Percentiles rank a stretch among this genome's conserved stretches.
Evolutionary conservation across 352 stramenopile species (phyloP).

Genomic region (Pythium aristosporum): DNA sequence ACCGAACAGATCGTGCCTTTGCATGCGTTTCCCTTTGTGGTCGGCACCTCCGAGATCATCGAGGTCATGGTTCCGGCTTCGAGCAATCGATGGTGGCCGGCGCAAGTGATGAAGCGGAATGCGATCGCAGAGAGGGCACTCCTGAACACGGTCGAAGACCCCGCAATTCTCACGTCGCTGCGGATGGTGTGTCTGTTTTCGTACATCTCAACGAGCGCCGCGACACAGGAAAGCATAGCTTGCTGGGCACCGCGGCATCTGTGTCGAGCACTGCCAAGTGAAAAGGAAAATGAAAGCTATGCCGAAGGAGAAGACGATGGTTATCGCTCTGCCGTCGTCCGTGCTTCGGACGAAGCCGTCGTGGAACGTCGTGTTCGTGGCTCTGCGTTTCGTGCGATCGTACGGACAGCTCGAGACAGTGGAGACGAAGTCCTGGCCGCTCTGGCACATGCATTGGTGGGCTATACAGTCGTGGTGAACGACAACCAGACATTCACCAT

Average conservation of each 20-base stretch:
- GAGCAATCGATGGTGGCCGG: conserved; percentile 74
- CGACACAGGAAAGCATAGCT: conserved; percentile 50
- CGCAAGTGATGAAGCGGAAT: conserved; percentile 69
- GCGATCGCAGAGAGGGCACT: conserved; percentile 52
- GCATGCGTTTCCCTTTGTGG: conserved; percentile 66
- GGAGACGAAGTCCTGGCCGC: conserved; percentile 12
- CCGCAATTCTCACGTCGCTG: conserved; percentile 34
- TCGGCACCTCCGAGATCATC: conserved; percentile 63
- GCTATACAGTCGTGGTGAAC: background rate
- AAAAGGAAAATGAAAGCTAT: background rate
- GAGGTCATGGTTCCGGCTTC: conserved; percentile 65
- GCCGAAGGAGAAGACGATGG: background rate
- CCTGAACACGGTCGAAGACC: conserved; percentile 36
- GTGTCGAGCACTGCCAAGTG: conserved; percentile 45
- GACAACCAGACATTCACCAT: background rate
- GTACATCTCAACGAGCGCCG: conserved; percentile 19
- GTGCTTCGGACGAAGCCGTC: background rate
- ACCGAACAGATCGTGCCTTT: conserved; percentile 56
- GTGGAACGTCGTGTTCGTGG: conserved; percentile 1
- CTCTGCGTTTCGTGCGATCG: conserved; percentile 10
- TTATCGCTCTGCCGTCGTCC: background rate
- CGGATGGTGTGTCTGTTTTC: conserved; percentile 67
- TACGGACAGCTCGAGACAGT: background rate
- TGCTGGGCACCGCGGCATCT: conserved; percentile 80
- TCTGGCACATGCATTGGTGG: conserved; percentile 14